Evolutionary conservation across 2,329 filamentous ascomycete genomes (phyloP).

Genomic region (Leptographium radiaticola): DNA sequence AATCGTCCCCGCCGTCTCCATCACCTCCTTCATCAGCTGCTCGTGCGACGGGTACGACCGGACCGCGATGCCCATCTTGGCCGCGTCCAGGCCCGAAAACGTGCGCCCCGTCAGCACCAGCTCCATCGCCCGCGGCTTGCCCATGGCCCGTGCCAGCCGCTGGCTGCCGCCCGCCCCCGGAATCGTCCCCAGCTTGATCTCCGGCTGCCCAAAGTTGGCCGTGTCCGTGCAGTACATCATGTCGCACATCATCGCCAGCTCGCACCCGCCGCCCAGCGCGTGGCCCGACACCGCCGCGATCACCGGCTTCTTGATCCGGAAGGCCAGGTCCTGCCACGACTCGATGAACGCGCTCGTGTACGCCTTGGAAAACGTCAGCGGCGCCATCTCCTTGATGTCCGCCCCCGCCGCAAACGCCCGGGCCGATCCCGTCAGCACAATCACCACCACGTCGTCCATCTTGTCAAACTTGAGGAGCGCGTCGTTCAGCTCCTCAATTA

Average conservation of each 20-base stretch:
- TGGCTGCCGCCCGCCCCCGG: conserved; percentile 89
- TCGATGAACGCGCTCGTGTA: conserved; percentile 92
- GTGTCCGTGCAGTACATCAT: conserved; percentile 77
- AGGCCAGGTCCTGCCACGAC: conserved; percentile 78
- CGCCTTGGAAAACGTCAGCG: conserved; percentile 75
- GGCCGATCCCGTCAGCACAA: conserved; percentile 77
- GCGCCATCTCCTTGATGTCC: conserved; percentile 98
- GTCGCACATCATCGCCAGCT: conserved; percentile 96
- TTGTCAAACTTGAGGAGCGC: conserved; percentile 59
- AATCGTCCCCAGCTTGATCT: conserved; percentile 89
- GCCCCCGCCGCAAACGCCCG: conserved; percentile 91
- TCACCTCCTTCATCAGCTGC: conserved; percentile 65
- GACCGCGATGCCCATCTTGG: conserved; percentile 81
- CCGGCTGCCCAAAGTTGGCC: conserved; percentile 91
- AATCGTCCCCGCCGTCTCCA: conserved; percentile 81
- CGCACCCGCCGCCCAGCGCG: conserved; percentile 87
- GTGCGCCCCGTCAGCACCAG: conserved; percentile 75
- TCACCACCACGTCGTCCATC: conserved; percentile 56
- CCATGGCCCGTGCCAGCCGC: conserved; percentile 68
- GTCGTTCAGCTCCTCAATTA: conserved; percentile 80
- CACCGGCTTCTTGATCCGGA: conserved; percentile 79
- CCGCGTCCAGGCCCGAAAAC: conserved; percentile 74
- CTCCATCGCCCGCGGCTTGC: conserved; percentile 83
- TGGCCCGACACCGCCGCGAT: conserved; percentile 92
- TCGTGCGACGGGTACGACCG: conserved; percentile 69